Percentiles rank a stretch among this genome's conserved stretches.
Conservation (phyloP, 2,329 filamentous ascomycete genomes). For the Fusarium irregulare region DNA sequence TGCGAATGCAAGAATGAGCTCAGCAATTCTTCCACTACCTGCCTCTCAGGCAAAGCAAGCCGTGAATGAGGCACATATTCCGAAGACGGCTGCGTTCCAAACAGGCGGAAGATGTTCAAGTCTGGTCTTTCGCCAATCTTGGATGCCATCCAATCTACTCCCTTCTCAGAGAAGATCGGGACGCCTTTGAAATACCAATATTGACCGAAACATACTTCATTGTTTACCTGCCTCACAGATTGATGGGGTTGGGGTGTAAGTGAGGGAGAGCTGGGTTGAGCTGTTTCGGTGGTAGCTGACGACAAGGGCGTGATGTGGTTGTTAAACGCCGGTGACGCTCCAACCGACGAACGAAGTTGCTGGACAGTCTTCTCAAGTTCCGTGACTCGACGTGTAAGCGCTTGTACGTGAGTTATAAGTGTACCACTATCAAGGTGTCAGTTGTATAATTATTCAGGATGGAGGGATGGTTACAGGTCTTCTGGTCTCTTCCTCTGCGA, state of each 20-base stretch:
- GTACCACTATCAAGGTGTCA: neutral
- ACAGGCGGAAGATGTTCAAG: neutral
- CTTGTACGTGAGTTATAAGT: neutral
- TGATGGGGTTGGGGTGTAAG: neutral
- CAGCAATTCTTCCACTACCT: accelerated
- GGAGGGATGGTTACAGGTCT: neutral
- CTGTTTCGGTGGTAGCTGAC: neutral
- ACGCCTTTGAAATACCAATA: slow-evolving; percentile 17
- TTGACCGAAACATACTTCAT: neutral
- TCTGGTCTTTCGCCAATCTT: neutral
- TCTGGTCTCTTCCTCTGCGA: neutral
- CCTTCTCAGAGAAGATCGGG: neutral
- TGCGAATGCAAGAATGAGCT: neutral
- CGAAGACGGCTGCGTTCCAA: neutral
- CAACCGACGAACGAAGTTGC: neutral
- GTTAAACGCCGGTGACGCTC: neutral
- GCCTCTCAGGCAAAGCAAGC: neutral
- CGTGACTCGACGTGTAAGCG: neutral
- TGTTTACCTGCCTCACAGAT: neutral
- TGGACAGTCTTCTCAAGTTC: neutral
- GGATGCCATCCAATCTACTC: neutral
- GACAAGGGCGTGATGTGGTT: neutral
- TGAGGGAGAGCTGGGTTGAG: neutral
- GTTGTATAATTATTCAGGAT: too few species aligned
- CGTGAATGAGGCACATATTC: accelerated